Evolutionary conservation across 1,284 basidiomycete genomes (phyloP).

Genomic region (Testicularia cyperi): DNA sequence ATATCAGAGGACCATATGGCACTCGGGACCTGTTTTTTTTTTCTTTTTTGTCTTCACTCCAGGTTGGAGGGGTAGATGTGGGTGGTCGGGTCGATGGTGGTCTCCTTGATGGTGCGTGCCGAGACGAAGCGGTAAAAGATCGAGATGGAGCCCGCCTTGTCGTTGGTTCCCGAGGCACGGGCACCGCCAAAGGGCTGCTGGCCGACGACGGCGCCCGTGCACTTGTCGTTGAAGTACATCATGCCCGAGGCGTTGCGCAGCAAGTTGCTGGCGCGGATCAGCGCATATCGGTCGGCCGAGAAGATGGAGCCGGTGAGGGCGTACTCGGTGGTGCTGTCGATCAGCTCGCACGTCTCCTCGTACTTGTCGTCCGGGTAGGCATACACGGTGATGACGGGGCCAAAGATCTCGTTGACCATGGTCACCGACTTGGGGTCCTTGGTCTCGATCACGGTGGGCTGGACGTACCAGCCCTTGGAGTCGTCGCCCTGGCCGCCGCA

Average conservation of each 20-base stretch:
- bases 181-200: conserved; percentile 97
- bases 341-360: conserved; percentile 80
- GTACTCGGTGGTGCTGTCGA: conserved; percentile 85
- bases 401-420: conserved; percentile 94
- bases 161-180: conserved; percentile 91
- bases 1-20: too few species aligned
- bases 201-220: conserved; percentile 75
- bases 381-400: conserved; percentile 86
- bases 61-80: conserved; percentile 57
- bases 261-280: conserved; percentile 54
- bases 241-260: conserved; percentile 58
- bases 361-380: conserved; percentile 65
- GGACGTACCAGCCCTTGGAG: conserved; percentile 88
- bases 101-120: conserved; percentile 93
- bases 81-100: conserved; percentile 60
- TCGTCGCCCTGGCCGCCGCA: conserved; percentile 81
- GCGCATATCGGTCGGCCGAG: conserved; percentile 54
- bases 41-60: too few species aligned
- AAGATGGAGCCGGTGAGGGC: conserved; percentile 66
- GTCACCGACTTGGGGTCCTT: conserved; percentile 88
- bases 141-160: conserved; percentile 89
- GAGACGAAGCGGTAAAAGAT: conserved; percentile 69
- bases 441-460: conserved; percentile 92
- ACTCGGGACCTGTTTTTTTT: too few species aligned
- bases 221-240: conserved; percentile 64